Base-by-base conservation (phyloP, 805 yeast species). In the Nakazawaea pomicola region DNA sequence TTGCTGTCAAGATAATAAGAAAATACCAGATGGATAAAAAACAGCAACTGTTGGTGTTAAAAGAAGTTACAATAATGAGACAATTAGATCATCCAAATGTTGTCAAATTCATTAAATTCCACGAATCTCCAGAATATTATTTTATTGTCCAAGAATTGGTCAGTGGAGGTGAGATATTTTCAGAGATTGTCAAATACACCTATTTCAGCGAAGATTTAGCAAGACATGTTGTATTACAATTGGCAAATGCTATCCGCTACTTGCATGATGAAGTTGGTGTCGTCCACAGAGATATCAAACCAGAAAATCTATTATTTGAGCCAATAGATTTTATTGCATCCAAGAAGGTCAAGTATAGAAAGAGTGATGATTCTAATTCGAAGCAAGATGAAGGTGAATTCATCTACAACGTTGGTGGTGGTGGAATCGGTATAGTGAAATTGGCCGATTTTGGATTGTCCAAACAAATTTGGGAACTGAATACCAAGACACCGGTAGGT, bases 401-500 rank as follows among this genome's bases (percentile, higher is more conserved):
- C 52, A 61, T 61, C 8, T 81, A 83, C 4, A 85, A 85, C 10
- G 65, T 85, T 16, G 99, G 99, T 25, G 95, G 95, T 35, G 99
- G 96, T 41, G 86, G 90, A 11, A 83, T 93, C 50, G 99, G 98
- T 7, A 53, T 66, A 12, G 89, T 93, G 25, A 91, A 91, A 60
- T 67, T 93, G 39, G 98, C 98, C 1, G 99, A 93, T 61, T 93
- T 93, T 63, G 99, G 99, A 0, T 67, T 93, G 15, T 87, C 96
- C 3, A 93, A 93, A 61, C 86, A 89, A 56, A 79, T 91, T 24
- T 83, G 89, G 80, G 86, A 83, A 54, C 75, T 81, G 36, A 85
- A 85, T 52, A 86, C 97, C 17, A 87, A 88, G 72, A 93, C 99
- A 0, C 99, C 99, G 0, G 93, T 99, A 64, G 99, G 99, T 38